Conservation (phyloP, 345 rosid genomes). For the Syzygium aqueum region DNA sequence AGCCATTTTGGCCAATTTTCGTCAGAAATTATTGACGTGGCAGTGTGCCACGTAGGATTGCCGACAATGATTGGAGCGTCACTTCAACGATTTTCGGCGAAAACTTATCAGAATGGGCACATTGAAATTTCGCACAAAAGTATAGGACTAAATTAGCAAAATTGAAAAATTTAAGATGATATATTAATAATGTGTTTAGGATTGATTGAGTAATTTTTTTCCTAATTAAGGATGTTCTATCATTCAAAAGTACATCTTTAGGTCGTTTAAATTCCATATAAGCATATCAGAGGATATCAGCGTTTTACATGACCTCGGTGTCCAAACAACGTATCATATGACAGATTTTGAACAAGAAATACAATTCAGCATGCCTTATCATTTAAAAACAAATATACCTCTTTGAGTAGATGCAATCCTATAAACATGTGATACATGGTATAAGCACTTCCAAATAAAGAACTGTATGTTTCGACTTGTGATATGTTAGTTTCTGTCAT, state of each 20-base stretch:
- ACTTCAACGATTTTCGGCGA: background rate
- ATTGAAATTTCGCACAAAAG: accelerated
- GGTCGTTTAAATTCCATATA: background rate
- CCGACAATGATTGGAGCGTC: accelerated
- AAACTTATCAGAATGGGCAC: accelerated
- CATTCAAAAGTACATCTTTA: background rate
- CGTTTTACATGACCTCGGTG: background rate
- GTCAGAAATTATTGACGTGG: background rate
- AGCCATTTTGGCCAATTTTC: accelerated
- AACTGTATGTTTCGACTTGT: background rate
- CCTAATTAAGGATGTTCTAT: background rate
- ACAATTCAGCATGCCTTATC: background rate
- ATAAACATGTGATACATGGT: background rate
- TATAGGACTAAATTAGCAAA: background rate
- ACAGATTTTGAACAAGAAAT: background rate
- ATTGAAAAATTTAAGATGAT: accelerated
- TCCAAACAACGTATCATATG: background rate
- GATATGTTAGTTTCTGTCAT: background rate
- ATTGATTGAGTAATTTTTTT: background rate
- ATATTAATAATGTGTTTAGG: background rate
- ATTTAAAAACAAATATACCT: background rate
- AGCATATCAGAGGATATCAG: background rate
- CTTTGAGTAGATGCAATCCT: background rate
- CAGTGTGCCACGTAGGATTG: accelerated
- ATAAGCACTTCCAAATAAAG: background rate